These are phyloP conservation scores for Neurospora sp. DNA, from an alignment of 495 filamentous ascomycete genomes.

Conservation along the genomic window DNA sequence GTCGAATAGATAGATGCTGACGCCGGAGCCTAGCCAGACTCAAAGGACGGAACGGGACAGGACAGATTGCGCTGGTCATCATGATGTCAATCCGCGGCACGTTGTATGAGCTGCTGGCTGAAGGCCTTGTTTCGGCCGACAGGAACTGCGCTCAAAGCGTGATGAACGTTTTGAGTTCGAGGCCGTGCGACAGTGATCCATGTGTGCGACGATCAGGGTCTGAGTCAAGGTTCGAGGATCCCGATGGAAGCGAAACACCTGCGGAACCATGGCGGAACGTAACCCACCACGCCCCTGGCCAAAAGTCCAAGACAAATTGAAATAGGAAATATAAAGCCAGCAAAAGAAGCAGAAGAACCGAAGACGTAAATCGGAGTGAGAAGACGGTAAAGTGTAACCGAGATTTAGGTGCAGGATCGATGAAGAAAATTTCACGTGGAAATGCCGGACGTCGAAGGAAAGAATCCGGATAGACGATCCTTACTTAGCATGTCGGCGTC, in stretches of 20 bases:
- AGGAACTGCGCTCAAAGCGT: background rate
- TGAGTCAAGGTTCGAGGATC: background rate
- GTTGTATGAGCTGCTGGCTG: background rate
- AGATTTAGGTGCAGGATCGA: slow-evolving; percentile 1
- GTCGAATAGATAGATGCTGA: background rate
- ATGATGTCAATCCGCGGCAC: background rate
- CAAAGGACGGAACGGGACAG: background rate
- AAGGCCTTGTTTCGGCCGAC: background rate
- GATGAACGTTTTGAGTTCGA: background rate
- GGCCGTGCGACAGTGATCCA: background rate
- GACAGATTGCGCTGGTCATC: background rate
- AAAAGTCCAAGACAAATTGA: background rate
- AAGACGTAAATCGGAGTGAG: background rate
- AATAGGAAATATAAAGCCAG: background rate
- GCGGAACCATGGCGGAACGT: background rate
- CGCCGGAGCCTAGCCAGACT: background rate
- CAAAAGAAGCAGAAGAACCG: background rate
- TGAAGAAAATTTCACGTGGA: background rate
- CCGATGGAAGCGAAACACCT: background rate
- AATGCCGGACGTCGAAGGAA: slow-evolving; percentile 6
- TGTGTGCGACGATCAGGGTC: background rate
- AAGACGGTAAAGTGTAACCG: background rate
- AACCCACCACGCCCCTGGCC: background rate
- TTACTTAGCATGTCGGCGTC: background rate
- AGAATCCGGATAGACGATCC: background rate